Percentiles rank a stretch among this genome's conserved stretches.
Evolutionary conservation across 306 rosid genomes (phyloP).

Genomic region (Gynostemma pentaphyllum): DNA sequence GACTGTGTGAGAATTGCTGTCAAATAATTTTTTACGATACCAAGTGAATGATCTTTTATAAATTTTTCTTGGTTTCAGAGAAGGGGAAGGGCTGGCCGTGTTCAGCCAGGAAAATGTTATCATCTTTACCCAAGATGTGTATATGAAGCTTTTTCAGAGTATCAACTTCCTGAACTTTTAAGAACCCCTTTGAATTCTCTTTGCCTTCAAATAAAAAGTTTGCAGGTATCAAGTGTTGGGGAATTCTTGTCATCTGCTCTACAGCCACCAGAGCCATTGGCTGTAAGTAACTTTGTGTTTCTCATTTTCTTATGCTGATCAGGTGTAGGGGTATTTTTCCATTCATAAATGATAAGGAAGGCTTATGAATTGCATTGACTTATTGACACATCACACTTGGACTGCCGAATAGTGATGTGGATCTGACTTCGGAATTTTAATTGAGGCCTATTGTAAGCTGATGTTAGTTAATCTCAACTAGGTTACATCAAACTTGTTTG

Average conservation of each 20-base stretch:
- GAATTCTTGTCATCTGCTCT: constrained; percentile 87
- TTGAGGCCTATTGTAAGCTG: too few relatives aligned
- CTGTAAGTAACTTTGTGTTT: constrained; percentile 42
- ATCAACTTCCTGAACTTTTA: constrained; percentile 88
- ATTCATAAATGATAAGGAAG: neutral
- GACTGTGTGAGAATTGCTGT: neutral
- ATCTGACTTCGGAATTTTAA: too few relatives aligned
- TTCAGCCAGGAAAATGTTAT: constrained; percentile 92
- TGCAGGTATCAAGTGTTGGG: constrained; percentile 91
- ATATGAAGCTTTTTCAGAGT: constrained; percentile 82
- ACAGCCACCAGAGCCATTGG: constrained; percentile 72
- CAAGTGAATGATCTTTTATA: constrained; percentile 9
- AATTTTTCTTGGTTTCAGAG: constrained; percentile 52
- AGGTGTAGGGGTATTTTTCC: too few relatives aligned
- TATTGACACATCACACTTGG: neutral
- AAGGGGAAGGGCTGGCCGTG: constrained; percentile 98
- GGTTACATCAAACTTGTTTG: too few relatives aligned
- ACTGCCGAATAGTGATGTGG: neutral
- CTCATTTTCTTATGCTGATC: neutral
- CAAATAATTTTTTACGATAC: constrained; percentile 4
- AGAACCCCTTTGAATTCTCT: constrained; percentile 97
- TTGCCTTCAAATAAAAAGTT: constrained; percentile 94
- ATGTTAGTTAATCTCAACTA: too few relatives aligned
- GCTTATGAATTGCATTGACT: neutral
- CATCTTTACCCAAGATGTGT: constrained; percentile 92